A percentile compares a stretch with the other conserved stretches of the same genome.
phyloP scores from a whole-genome alignment of 768 basidiomycete species.

The Pholiota conissans region DNA sequence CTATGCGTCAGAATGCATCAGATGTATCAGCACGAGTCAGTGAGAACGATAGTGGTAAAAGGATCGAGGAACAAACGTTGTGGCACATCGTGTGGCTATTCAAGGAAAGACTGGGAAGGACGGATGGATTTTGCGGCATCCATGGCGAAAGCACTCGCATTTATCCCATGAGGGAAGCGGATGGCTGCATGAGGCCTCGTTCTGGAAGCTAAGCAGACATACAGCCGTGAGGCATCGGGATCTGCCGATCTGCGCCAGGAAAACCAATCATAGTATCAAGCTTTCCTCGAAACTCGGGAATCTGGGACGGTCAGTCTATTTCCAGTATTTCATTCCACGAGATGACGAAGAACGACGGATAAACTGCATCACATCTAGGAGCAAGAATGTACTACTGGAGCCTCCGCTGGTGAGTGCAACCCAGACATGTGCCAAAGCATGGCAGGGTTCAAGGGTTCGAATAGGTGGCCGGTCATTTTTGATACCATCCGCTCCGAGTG shows the following conservation, averaged over 20 bases:
- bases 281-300: constrained; percentile 18
- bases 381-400: not conserved
- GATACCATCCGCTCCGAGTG: constrained; percentile 1
- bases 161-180: constrained; percentile 23
- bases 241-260: constrained; percentile 27
- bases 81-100: constrained; percentile 57
- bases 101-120: constrained; percentile 20
- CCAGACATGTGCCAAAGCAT: constrained; percentile 7
- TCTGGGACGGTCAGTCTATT: constrained; percentile 1
- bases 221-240: constrained; percentile 42
- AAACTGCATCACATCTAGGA: constrained; percentile 3
- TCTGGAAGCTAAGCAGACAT: constrained; percentile 31
- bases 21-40: not conserved
- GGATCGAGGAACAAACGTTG: constrained; percentile 50
- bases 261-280: constrained; percentile 21
- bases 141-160: constrained; percentile 19
- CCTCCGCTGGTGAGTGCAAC: not conserved
- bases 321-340: not conserved
- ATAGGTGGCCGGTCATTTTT: not conserved
- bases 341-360: not conserved
- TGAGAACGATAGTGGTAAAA: constrained; percentile 4
- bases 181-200: constrained; percentile 43
- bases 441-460: not conserved
- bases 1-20: constrained; percentile 30
- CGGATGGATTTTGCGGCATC: constrained; percentile 19